Evolutionary conservation across 2,329 filamentous ascomycete species (phyloP).

Genomic region (Colletotrichum sp.): DNA sequence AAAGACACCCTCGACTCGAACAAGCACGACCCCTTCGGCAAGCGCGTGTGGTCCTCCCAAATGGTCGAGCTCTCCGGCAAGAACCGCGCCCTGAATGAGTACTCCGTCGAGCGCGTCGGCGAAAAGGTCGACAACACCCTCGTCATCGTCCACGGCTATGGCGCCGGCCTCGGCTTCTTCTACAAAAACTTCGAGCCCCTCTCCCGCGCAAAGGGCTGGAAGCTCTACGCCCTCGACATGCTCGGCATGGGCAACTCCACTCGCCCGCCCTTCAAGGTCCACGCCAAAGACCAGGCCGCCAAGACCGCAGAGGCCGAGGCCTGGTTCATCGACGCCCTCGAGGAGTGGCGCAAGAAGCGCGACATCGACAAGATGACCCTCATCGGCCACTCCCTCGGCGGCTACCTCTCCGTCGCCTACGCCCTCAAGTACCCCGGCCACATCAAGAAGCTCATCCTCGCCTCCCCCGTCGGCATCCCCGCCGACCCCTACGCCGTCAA

Average conservation of each 20-base stretch:
- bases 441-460: conserved; percentile 94
- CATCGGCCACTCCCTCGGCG: conserved; percentile 90
- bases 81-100: conserved; percentile 89
- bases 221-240: conserved; percentile 72
- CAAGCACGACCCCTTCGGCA: conserved; percentile 77
- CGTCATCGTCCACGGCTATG: conserved; percentile 97
- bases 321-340: conserved; percentile 95
- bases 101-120: conserved; percentile 83
- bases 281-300: conserved; percentile 78
- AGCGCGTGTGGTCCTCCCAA: conserved; percentile 83
- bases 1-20: conserved; percentile 65
- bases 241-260: conserved; percentile 36
- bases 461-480: conserved; percentile 91
- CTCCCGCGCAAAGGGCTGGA: conserved; percentile 80
- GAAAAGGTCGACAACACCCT: conserved; percentile 84
- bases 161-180: conserved; percentile 94
- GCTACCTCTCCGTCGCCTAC: conserved; percentile 94
- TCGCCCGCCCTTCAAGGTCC: conserved; percentile 66
- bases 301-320: conserved; percentile 90
- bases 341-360: conserved; percentile 90
- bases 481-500: conserved; percentile 91
- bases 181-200: conserved; percentile 97
- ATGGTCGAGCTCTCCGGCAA: conserved; percentile 87
- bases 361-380: conserved; percentile 94
- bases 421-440: conserved; percentile 95